Evolutionary conservation across 2,329 filamentous ascomycete genomes (phyloP).

Genomic region (Trichophyton verrucosum): DNA sequence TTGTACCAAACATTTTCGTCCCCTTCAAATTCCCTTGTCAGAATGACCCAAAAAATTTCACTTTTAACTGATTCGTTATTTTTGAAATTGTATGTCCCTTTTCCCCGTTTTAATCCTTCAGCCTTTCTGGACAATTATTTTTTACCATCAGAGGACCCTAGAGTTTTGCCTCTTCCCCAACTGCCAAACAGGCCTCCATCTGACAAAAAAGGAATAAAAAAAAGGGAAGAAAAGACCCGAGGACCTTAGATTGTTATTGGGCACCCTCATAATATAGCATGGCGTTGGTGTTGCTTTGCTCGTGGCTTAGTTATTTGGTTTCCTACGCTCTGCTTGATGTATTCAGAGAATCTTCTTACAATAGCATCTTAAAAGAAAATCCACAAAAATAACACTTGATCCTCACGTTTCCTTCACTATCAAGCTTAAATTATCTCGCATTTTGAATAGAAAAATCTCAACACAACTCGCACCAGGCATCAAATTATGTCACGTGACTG

Average conservation of each 20-base stretch:
- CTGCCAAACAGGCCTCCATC: background rate
- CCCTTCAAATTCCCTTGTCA: background rate
- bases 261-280: conserved; percentile 16
- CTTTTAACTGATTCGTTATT: conserved; percentile 2
- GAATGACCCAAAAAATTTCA: conserved; percentile 8
- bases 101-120: conserved; percentile 1
- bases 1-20: conserved; percentile 7
- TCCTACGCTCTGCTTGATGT: background rate
- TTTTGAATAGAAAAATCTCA: no score
- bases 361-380: background rate
- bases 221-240: conserved; percentile 18
- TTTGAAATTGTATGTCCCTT: conserved; percentile 5
- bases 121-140: conserved; percentile 9
- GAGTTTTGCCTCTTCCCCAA: background rate
- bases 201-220: conserved; percentile 12
- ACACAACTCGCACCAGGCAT: no score
- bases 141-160: background rate
- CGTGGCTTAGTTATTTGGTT: conserved; percentile 1
- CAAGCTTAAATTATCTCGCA: background rate
- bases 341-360: background rate
- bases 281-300: conserved; percentile 15
- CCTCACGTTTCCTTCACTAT: background rate
- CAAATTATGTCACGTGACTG: no score
- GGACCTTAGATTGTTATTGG: conserved; percentile 15
- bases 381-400: background rate